A percentile compares a stretch with the other conserved stretches of the same genome.
These are phyloP conservation scores for Daldinia sp. DNA, from an alignment of 2,329 filamentous ascomycete genomes.

Conservation along the genomic window DNA sequence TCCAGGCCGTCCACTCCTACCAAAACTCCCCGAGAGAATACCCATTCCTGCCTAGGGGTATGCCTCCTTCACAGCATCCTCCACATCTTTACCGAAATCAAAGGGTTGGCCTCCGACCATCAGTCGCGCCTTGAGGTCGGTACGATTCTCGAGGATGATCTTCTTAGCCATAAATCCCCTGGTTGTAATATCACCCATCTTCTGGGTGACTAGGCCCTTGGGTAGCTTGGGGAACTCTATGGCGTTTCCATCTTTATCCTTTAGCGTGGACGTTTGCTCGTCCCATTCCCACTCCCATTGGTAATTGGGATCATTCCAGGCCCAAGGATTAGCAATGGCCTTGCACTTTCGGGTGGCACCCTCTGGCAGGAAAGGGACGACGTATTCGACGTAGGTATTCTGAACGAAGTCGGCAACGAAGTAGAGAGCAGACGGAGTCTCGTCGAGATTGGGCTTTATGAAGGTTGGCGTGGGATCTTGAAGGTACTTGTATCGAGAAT, in stretches of 20 bases:
- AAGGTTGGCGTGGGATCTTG: conserved; percentile 40
- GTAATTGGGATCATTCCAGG: conserved; percentile 40
- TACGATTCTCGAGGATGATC: conserved; percentile 42
- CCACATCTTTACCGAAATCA: conserved; percentile 43
- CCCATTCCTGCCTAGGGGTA: neutral
- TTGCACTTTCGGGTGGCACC: conserved; percentile 45
- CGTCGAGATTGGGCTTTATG: conserved; percentile 33
- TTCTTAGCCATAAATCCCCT: conserved; percentile 42
- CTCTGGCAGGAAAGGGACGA: conserved; percentile 43
- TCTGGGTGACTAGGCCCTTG: conserved; percentile 4
- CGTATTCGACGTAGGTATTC: conserved; percentile 42
- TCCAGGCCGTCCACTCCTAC: too few relatives aligned
- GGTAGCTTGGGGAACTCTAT: conserved; percentile 40
- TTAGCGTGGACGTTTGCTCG: conserved; percentile 30
- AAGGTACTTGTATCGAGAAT: conserved; percentile 40
- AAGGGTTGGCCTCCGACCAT: conserved; percentile 40
- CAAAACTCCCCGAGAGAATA: neutral
- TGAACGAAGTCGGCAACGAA: conserved; percentile 45
- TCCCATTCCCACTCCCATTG: conserved; percentile 46
- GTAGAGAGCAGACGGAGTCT: conserved; percentile 37
- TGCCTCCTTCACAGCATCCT: conserved; percentile 15
- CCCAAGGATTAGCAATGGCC: conserved; percentile 45
- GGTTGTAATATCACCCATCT: conserved; percentile 31
- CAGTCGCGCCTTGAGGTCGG: conserved; percentile 38
- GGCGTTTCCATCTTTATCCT: conserved; percentile 34